Base-by-base conservation (phyloP, 1,284 basidiomycete genomes). In the Sutorius eximius region DNA sequence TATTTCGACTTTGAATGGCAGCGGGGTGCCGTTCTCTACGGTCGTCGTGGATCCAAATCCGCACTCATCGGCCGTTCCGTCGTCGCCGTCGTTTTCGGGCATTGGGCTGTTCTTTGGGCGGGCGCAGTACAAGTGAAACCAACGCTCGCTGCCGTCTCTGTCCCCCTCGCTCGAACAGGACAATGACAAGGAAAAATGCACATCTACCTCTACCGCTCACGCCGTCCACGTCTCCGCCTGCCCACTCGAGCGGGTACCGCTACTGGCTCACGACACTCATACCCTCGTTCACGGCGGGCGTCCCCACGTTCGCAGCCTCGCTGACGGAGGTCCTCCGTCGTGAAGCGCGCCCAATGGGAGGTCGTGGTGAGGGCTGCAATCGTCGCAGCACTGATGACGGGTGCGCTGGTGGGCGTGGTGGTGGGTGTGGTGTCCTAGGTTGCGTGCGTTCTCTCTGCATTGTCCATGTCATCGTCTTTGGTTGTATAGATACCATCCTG, bases 291-390 rank as follows among this genome's bases (percentile, higher is more conserved):
- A 77, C 77, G 49, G 73, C 78, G 24, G 87, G 69, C 0, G 70
- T 89, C 8, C 87, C 87, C 2, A 83, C 85, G 53, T 90, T 91
- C 58, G 78, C 82, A n/a, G 73, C 79, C 24, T 86, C 87, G 29
- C 71, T 91, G 50, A 90, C 89, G 43, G 78, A 76, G 41, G 76
- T 91, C 29, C 75, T 85, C 86, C n/a, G 75, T 86, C 51, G 81
- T 91, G 46, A 78, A 82, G 50, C 77, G 89, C 13, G 87, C 83
- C 5, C 89, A 91, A 63, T 91, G 89, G 89, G 88, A 91, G 71
- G 77, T 83, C 24, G 78, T 82, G 18, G 68, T 82, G 43, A 63
- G 79, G 32, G 78, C 79, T 33, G 74, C 66, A 36, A 15, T 67
- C 5, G 53, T 77, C 7, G 73, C 69, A 1, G 63, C 69, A 12